Conservation (phyloP, 148 eudicot genomes). For the Rhododendron henanense region DNA sequence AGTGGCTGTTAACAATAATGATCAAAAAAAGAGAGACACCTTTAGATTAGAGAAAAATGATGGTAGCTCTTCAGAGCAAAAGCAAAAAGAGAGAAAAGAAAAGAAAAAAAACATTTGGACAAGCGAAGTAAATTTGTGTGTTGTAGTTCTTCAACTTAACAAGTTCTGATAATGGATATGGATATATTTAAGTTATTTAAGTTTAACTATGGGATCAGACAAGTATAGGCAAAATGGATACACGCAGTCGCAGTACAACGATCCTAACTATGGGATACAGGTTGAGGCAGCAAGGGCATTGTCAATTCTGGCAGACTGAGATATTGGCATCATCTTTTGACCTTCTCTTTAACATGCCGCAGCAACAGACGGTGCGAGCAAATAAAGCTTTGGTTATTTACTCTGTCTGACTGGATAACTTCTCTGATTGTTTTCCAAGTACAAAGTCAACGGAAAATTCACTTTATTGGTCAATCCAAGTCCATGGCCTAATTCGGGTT, state of each 20-base stretch:
- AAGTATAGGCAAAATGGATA: not conserved
- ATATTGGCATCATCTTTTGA: not conserved
- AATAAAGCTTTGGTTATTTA: not conserved
- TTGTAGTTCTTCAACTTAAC: not conserved
- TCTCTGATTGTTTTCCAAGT: not conserved
- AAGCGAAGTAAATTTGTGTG: not conserved
- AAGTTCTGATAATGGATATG: not conserved
- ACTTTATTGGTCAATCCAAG: not conserved
- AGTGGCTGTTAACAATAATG: constrained; percentile 6
- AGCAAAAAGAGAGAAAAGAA: not conserved
- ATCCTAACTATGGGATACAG: not conserved
- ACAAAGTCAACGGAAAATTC: not conserved
- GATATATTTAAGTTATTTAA: not conserved
- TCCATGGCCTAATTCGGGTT: not conserved
- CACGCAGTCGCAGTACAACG: not conserved
- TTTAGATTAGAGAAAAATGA: not conserved
- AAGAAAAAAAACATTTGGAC: not conserved
- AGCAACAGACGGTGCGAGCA: not conserved
- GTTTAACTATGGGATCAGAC: not conserved
- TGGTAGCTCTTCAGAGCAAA: not conserved
- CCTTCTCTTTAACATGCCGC: not conserved
- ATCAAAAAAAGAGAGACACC: not conserved
- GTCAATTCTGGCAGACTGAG: not conserved
- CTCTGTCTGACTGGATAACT: not conserved
- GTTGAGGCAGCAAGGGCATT: not conserved